phyloP scores from a whole-genome alignment of 164 flowering plant genomes.

The Liquidambar formosana region DNA sequence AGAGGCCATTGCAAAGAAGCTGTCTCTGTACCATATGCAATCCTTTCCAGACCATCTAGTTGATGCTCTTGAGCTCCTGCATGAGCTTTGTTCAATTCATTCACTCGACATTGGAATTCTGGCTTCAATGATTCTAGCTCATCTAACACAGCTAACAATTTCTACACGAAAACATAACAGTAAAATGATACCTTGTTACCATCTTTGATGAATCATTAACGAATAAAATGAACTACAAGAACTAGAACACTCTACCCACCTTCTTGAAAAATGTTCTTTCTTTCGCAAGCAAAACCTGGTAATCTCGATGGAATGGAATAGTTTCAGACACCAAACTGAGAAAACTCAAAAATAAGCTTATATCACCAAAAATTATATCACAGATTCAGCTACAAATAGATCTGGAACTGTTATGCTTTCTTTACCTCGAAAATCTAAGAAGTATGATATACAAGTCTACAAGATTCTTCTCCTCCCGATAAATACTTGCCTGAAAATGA shows the following conservation, averaged over 20 bases:
- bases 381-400: neutral
- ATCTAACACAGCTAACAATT: slow-evolving; percentile 57
- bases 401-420: neutral
- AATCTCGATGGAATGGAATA: slow-evolving; percentile 92
- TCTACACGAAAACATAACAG: slow-evolving; percentile 39
- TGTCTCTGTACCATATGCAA: slow-evolving; percentile 26
- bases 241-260: slow-evolving; percentile 36
- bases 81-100: slow-evolving; percentile 50
- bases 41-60: slow-evolving; percentile 29
- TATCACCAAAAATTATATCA: neutral
- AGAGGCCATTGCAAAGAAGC: slow-evolving; percentile 37
- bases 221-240: neutral
- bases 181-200: slow-evolving; percentile 8
- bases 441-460: slow-evolving; percentile 89
- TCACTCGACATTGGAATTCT: slow-evolving; percentile 44
- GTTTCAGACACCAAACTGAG: slow-evolving; percentile 91
- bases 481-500: slow-evolving; percentile 71
- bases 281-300: slow-evolving; percentile 51
- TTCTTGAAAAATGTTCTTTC: slow-evolving; percentile 49
- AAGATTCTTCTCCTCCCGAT: slow-evolving; percentile 79
- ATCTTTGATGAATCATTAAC: neutral
- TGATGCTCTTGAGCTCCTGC: slow-evolving; percentile 27
- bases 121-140: slow-evolving; percentile 87
- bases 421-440: slow-evolving; percentile 89
- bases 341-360: slow-evolving; percentile 16